Percentiles rank a stretch among this genome's conserved stretches.
phyloP scores from a whole-genome alignment of 179 eudicot species.

The Beta corolliflora region DNA sequence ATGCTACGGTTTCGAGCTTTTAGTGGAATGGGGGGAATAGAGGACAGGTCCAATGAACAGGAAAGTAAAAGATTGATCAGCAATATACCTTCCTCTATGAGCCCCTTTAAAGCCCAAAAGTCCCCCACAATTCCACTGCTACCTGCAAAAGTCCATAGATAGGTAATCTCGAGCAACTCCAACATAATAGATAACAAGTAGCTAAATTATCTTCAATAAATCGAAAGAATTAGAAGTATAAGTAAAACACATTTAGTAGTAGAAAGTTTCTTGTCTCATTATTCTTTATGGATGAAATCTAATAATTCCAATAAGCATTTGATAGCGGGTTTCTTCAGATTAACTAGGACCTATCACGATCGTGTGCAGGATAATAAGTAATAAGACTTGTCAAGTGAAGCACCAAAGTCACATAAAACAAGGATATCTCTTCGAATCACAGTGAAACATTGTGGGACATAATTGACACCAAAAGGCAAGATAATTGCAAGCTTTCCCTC shows the following conservation, averaged over 20 bases:
- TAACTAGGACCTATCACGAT: background rate
- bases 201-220: background rate
- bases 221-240: background rate
- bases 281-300: background rate
- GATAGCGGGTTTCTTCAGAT: background rate
- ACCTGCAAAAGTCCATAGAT: slow-evolving; percentile 47
- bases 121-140: slow-evolving; percentile 97
- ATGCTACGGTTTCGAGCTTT: no score
- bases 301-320: background rate
- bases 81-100: slow-evolving; percentile 78
- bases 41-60: no score
- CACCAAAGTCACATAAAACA: background rate
- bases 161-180: background rate
- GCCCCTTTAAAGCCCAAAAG: slow-evolving; percentile 97
- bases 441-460: background rate
- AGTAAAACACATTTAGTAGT: background rate
- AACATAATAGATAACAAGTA: background rate
- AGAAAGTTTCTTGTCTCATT: background rate
- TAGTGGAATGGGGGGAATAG: background rate
- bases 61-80: background rate
- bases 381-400: background rate
- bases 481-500: background rate
- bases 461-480: background rate
- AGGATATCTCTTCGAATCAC: no score
- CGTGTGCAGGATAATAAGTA: background rate